Conservation (phyloP, 805 yeast species). For the Wickerhamomyces silvicola region DNA sequence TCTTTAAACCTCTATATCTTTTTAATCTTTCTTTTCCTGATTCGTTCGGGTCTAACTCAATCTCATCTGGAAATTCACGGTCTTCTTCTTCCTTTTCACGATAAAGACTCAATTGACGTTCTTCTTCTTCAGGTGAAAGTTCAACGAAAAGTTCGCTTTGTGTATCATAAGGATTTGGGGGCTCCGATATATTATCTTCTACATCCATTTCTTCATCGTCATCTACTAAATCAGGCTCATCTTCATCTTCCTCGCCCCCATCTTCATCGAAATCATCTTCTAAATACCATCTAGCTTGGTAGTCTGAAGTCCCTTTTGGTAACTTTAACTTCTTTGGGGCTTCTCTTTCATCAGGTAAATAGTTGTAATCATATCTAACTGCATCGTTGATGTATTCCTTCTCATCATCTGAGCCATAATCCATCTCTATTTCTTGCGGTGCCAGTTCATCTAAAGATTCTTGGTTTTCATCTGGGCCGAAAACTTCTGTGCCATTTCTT, state of each 20-base stretch:
- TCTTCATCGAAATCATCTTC: constrained; percentile 40
- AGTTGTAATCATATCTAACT: constrained; percentile 34
- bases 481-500: constrained; percentile 24
- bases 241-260: constrained; percentile 23
- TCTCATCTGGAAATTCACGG: constrained; percentile 91
- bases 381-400: constrained; percentile 23
- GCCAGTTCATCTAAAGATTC: constrained; percentile 57
- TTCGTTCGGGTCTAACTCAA: constrained; percentile 73
- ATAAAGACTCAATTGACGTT: constrained; percentile 63
- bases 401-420: constrained; percentile 30
- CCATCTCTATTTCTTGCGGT: constrained; percentile 48
- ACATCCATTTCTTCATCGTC: constrained; percentile 25
- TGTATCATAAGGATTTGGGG: constrained; percentile 23
- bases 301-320: constrained; percentile 76
- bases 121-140: constrained; percentile 75
- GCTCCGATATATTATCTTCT: constrained; percentile 13
- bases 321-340: constrained; percentile 33
- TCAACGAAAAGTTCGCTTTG: constrained; percentile 62
- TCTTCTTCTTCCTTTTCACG: constrained; percentile 74
- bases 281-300: constrained; percentile 72
- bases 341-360: constrained; percentile 28
- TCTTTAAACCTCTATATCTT: constrained; percentile 84
- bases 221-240: constrained; percentile 25
- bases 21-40: constrained; percentile 69
- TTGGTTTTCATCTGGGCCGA: constrained; percentile 34